A percentile compares a stretch with the other conserved stretches of the same genome.
Conservation (phyloP, 192 early-diverging fungal species). For the Gamsiella multidivaricata region DNA sequence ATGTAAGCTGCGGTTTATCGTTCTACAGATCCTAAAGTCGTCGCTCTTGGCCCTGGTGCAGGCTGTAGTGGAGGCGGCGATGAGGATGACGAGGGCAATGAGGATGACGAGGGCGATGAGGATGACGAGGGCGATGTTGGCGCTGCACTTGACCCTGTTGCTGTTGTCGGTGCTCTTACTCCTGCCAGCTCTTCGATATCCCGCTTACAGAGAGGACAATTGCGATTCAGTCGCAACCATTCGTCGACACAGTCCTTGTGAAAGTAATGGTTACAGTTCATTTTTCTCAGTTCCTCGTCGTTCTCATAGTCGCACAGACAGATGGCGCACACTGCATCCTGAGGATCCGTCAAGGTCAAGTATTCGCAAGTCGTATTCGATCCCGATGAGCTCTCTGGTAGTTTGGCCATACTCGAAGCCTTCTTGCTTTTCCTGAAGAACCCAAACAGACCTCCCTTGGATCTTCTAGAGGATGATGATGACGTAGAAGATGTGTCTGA, state of each 20-base stretch:
- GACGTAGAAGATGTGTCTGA: not conserved
- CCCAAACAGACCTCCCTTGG: constrained; percentile 16
- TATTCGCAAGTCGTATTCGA: no score
- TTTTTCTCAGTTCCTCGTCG: constrained; percentile 76
- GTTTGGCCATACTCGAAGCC: not conserved
- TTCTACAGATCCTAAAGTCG: no score
- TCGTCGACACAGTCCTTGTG: constrained; percentile 85
- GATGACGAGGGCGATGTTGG: constrained; percentile 2
- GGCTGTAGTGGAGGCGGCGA: not conserved
- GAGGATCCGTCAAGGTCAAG: constrained; percentile 64
- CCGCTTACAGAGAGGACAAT: constrained; percentile 82
- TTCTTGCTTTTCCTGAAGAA: constrained; percentile 24
- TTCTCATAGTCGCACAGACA: constrained; percentile 82
- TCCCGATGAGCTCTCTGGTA: not conserved
- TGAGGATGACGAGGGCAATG: not conserved
- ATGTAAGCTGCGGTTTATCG: no score
- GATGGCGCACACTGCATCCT: constrained; percentile 83
- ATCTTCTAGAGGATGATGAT: not conserved
- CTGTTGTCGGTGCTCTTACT: not conserved
- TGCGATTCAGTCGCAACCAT: constrained; percentile 80
- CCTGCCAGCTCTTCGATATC: constrained; percentile 58
- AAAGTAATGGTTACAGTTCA: constrained; percentile 85
- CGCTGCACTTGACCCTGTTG: not conserved
- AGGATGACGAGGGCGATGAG: not conserved
- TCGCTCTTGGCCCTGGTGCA: no score